Base-by-base conservation (phyloP, 176 grass and related monocot genomes). In the Ensete ventricosum region DNA sequence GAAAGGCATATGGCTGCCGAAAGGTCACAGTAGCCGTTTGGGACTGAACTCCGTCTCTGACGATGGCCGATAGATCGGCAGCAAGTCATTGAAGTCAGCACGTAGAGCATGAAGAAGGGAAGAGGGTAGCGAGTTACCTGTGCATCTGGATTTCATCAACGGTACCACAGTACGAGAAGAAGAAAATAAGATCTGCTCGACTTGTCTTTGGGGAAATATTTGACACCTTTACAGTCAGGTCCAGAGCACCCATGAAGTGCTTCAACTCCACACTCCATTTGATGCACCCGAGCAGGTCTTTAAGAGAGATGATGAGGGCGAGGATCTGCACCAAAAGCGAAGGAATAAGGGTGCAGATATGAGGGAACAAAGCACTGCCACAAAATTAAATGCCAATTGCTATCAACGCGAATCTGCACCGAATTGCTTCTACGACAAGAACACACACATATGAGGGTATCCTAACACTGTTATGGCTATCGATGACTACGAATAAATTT, bases 121-220 rank as follows among this genome's bases (percentile, higher is more conserved):
- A 80, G 10, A 70, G 0, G 49, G 24, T 53, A 49, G 80, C 20
- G 11, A 65, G 17, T 76, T 80, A 84, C 83, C 77, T 64, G 23
- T 76, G 55, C 67, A 84, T 9, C 60, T 76, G 17, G 71, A 84
- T 80, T 17, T 84, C 52, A 62, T 65, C 52, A 58, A 76, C 53
- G 12, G 64, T 76, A 52, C 83, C 83, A 53, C 83, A 84, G 54
- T 84, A 84, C 4, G 77, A 80, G 20, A 84, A 84, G 19, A 80
- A 76, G 71, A 19, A 20, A 9, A 70, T 14, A 69, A 84, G 34
- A 84, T 84, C 77, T 48, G 63, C 62, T 58, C 53, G 80, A 62
- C 77, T 84, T 74, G 83, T 52, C 70, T 70, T 76, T 1, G 77
- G 77, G 67, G 83, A 80, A 62, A 84, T 54, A 62, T 84, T 84